phyloP scores from a whole-genome alignment of 208 protist genomes.

The Trichomonas gallinae region DNA sequence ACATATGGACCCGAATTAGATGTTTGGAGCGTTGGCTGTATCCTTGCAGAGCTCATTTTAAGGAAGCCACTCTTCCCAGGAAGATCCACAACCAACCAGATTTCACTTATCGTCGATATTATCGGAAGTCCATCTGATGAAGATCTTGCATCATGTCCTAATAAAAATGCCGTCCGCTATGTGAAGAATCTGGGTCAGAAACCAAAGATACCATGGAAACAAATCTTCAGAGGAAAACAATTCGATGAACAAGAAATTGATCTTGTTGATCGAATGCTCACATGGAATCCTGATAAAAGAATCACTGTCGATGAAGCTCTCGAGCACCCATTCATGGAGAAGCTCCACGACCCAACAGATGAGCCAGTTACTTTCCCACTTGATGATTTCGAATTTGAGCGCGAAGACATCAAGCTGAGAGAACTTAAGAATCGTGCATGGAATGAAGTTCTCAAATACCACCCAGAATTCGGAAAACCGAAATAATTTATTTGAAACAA shows the following conservation, averaged over 20 bases:
- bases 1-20: constrained; percentile 59
- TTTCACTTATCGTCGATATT: background rate
- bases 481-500: background rate
- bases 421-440: background rate
- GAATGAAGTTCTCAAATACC: background rate
- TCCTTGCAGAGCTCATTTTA: constrained; percentile 87
- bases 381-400: constrained; percentile 7
- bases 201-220: constrained; percentile 42
- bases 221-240: background rate
- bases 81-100: background rate
- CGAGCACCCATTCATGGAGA: constrained; percentile 23
- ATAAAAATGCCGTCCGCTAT: constrained; percentile 61
- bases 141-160: constrained; percentile 59
- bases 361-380: constrained; percentile 7
- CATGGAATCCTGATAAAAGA: constrained; percentile 43
- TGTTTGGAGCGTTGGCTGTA: constrained; percentile 93
- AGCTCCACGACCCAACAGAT: background rate
- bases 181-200: constrained; percentile 55
- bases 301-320: constrained; percentile 41
- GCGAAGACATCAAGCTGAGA: background rate
- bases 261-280: constrained; percentile 43
- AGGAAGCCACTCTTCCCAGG: constrained; percentile 68
- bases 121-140: constrained; percentile 42
- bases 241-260: constrained; percentile 34
- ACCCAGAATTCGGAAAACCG: background rate